Evolutionary conservation across 768 basidiomycete genomes (phyloP), one percentile per base, ranked within the genome.

Genomic region (Pisolithus microcarpus): DNA sequence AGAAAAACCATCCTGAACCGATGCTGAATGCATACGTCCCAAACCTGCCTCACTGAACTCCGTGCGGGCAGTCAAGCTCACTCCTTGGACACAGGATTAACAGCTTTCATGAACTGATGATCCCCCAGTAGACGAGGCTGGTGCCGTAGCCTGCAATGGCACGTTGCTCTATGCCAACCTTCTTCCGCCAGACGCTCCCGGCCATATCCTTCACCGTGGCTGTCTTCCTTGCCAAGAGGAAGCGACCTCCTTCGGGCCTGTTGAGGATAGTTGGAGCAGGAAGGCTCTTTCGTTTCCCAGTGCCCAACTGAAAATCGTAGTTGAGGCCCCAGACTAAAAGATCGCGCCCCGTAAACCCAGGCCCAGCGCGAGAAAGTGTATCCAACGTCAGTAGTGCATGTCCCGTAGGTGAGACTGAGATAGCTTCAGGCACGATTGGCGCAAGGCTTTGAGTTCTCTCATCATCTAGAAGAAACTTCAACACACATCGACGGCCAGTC

Each of bases 331-430:
- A 91, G 0, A 72, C 76, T 40, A 84, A 65, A 36, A 91, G 67
- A 64, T 91, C 89, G 46, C 79, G 75, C 2, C 84, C 82, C 1
- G 61, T 62, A 13, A 74, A 76, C 38, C 77, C 76, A 10, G 72
- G 70, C 4, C 71, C 76, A 4, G 77, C 75, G 15, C 71, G 71
- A 26, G 64, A 52, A 36, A 71, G 63, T 7, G 87, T 87, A 53
- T 90, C 81, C 42, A 95, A 70, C 8, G 86, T 79, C 40, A 85
- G 73, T 24, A 91, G 71, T 46, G 87, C 78, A 65, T 94, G 91
- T 0, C 89, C 85, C 1, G 79, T 84, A 0, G 82, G 78, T 13
- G 87, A 85, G 40, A 91, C 75, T 1, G 80, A 80, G 31, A 93
- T 71, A 18, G 73, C 70, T 38, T 80, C 70, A 4, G 85, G 84